Evolutionary conservation across 2,329 filamentous ascomycete genomes (phyloP).

Genomic region (Colletotrichum karsti): DNA sequence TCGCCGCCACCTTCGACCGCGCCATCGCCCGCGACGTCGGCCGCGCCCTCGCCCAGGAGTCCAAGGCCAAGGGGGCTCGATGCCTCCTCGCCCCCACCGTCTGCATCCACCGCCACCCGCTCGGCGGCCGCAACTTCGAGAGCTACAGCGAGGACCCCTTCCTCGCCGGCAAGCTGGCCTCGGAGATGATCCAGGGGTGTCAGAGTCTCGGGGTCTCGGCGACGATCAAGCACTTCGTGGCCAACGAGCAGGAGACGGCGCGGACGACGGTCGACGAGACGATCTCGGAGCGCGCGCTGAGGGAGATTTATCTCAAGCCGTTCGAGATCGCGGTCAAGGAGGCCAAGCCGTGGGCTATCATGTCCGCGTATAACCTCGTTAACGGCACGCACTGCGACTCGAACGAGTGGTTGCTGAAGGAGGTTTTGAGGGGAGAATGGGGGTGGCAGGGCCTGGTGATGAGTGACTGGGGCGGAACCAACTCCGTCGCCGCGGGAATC

Average conservation of each 20-base stretch:
- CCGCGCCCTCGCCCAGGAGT: slow-evolving; percentile 76
- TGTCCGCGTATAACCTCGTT: slow-evolving; percentile 44
- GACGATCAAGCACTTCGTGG: slow-evolving; percentile 59
- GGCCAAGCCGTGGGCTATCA: slow-evolving; percentile 36
- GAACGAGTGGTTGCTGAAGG: slow-evolving; percentile 62
- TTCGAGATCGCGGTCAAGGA: slow-evolving; percentile 38
- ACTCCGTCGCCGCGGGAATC: slow-evolving; percentile 76
- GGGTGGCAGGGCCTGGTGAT: slow-evolving; percentile 82
- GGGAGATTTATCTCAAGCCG: slow-evolving; percentile 41
- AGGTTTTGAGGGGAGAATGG: slow-evolving; percentile 78
- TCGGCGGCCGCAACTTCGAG: slow-evolving; percentile 72
- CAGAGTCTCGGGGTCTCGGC: slow-evolving; percentile 74
- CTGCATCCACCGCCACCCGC: slow-evolving; percentile 70
- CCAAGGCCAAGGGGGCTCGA: slow-evolving; percentile 77
- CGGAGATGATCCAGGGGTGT: slow-evolving; percentile 73
- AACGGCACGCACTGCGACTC: slow-evolving; percentile 58
- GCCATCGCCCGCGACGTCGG: slow-evolving; percentile 73
- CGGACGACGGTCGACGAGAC: slow-evolving; percentile 47
- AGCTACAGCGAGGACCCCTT: slow-evolving; percentile 71
- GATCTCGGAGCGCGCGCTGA: slow-evolving; percentile 37
- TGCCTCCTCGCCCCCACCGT: slow-evolving; percentile 62
- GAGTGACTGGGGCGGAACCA: slow-evolving; percentile 76
- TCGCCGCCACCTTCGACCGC: slow-evolving; percentile 78
- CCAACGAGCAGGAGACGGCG: slow-evolving; percentile 40
- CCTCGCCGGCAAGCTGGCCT: slow-evolving; percentile 71